These are phyloP conservation scores for Diaporthe helianthi DNA, from an alignment of 2,329 filamentous ascomycete species.

Conservation along the genomic window DNA sequence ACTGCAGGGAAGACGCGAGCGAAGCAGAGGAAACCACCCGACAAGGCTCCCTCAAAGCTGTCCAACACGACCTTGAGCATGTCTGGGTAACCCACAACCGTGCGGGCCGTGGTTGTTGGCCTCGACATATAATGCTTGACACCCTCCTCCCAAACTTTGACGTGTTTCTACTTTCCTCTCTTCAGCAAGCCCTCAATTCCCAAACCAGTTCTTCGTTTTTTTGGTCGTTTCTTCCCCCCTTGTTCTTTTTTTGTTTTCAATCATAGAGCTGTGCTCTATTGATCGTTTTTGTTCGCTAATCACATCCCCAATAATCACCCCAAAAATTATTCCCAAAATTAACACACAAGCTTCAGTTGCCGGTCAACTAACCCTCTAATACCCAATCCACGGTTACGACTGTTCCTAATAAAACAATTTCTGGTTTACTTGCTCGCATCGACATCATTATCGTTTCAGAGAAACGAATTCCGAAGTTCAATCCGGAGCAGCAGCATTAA, in stretches of 20 bases:
- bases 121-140: slow-evolving; percentile 51
- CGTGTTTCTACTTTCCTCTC: slow-evolving; percentile 55
- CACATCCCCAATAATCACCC: slow-evolving; percentile 31
- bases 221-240: slow-evolving; percentile 45
- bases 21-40: slow-evolving; percentile 38
- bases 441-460: slow-evolving; percentile 38
- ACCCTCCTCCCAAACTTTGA: slow-evolving; percentile 46
- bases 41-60: slow-evolving; percentile 36
- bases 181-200: slow-evolving; percentile 70
- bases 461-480: slow-evolving; percentile 46
- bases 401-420: slow-evolving; percentile 54
- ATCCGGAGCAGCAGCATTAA: slow-evolving; percentile 41
- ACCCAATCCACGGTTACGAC: slow-evolving; percentile 47
- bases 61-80: slow-evolving; percentile 4
- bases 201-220: slow-evolving; percentile 60
- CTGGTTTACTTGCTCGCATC: slow-evolving; percentile 64
- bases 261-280: slow-evolving; percentile 48
- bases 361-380: slow-evolving; percentile 53
- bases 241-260: slow-evolving; percentile 37
- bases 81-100: slow-evolving; percentile 37
- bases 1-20: slow-evolving; percentile 25
- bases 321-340: slow-evolving; percentile 46
- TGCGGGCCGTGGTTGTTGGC: slow-evolving; percentile 43
- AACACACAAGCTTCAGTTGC: slow-evolving; percentile 49
- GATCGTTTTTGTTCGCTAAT: slow-evolving; percentile 38